Percentiles rank a stretch among this genome's conserved stretches.
Conservation (phyloP, 345 rosid genomes). For the Bruguiera gymnorhiza region DNA sequence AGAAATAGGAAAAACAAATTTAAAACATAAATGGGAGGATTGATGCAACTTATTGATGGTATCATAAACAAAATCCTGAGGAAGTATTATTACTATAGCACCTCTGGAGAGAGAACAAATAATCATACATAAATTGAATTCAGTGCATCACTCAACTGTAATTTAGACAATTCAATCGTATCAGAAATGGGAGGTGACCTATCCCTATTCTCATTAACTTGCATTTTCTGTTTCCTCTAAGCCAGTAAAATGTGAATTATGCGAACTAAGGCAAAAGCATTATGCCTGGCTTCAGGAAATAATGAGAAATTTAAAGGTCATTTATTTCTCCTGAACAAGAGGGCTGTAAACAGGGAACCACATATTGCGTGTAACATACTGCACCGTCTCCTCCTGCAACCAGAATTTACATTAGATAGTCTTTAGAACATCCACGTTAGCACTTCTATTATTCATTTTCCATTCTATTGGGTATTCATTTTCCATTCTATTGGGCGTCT, state of each 20-base stretch:
- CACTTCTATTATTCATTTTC: too few relatives aligned
- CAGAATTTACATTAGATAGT: not conserved
- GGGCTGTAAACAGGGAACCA: constrained; percentile 95
- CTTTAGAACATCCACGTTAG: not conserved
- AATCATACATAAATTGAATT: constrained; percentile 1
- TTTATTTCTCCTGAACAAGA: constrained; percentile 84
- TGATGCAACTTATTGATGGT: too few relatives aligned
- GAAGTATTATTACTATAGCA: too few relatives aligned
- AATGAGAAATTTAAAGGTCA: not conserved
- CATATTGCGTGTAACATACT: constrained; percentile 60
- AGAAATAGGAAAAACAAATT: too few relatives aligned
- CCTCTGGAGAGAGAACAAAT: too few relatives aligned
- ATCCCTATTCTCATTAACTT: constrained; percentile 4
- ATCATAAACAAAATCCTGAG: too few relatives aligned
- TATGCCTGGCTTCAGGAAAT: not conserved
- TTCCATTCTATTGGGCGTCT: not conserved
- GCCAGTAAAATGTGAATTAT: constrained; percentile 5
- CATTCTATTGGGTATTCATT: not conserved
- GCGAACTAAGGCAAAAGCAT: constrained; percentile 1
- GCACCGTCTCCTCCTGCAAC: constrained; percentile 81
- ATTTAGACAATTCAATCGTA: not conserved
- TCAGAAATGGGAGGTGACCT: not conserved
- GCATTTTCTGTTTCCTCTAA: constrained; percentile 4
- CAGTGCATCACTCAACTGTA: not conserved
- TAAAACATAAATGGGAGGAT: too few relatives aligned